Evolutionary conservation across 495 filamentous ascomycete species (phyloP).

Genomic region (Penicillium pancosmium): DNA sequence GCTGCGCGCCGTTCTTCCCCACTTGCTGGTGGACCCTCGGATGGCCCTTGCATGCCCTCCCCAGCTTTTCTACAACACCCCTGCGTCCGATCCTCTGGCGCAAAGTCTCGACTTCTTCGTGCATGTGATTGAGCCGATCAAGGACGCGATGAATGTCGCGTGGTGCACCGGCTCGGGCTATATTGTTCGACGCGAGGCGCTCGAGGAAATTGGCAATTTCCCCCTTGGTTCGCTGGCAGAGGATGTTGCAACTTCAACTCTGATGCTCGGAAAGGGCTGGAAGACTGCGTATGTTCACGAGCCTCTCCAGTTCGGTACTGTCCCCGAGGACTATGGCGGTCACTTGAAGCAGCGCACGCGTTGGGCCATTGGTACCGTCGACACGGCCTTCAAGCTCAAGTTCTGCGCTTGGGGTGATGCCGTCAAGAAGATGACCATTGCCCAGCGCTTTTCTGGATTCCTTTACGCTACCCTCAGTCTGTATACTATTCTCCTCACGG

Average conservation of each 20-base stretch:
- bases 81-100: constrained; percentile 49
- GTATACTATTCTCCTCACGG: constrained; percentile 44
- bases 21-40: constrained; percentile 48
- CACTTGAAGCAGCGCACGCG: constrained; percentile 57
- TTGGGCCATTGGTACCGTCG: constrained; percentile 51
- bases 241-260: constrained; percentile 50
- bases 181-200: constrained; percentile 47
- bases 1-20: constrained; percentile 52
- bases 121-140: constrained; percentile 54
- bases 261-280: constrained; percentile 55
- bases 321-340: constrained; percentile 49
- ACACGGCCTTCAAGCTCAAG: constrained; percentile 47
- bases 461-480: constrained; percentile 47
- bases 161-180: constrained; percentile 60
- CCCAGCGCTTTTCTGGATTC: constrained; percentile 46
- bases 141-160: constrained; percentile 49
- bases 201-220: constrained; percentile 55
- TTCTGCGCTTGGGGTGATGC: constrained; percentile 46
- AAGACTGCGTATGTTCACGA: constrained; percentile 54
- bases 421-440: constrained; percentile 35
- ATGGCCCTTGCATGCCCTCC: constrained; percentile 56
- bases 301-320: constrained; percentile 52
- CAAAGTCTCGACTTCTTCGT: constrained; percentile 52
- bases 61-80: constrained; percentile 59
- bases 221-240: constrained; percentile 53